Conservation (phyloP, 1,139 yeast species). For the Scheffersomyces cryptocercus region DNA sequence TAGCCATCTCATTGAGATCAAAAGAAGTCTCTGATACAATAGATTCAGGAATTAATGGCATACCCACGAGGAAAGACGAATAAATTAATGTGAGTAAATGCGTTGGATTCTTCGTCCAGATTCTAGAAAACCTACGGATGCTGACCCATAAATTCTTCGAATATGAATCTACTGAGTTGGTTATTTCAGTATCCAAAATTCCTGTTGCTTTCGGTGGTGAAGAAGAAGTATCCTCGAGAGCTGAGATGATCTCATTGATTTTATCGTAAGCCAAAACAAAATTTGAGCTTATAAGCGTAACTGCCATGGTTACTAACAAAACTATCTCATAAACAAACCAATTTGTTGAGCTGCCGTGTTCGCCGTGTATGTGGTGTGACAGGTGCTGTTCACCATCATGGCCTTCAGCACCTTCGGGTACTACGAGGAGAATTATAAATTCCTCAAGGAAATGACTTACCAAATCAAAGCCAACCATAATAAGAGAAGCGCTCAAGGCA, state of each 20-base stretch:
- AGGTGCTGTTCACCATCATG: conserved; percentile 29
- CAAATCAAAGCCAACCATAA: conserved; percentile 90
- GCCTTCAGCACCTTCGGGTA: conserved; percentile 33
- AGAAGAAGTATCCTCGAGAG: conserved; percentile 11
- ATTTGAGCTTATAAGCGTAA: conserved; percentile 40
- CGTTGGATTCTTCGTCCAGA: conserved; percentile 54
- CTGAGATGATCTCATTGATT: conserved; percentile 34
- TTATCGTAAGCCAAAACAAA: conserved; percentile 36
- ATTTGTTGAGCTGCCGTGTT: conserved; percentile 35
- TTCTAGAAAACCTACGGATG: conserved; percentile 7
- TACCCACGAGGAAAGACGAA: conserved; percentile 36
- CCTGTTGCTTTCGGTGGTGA: neutral
- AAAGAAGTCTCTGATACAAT: conserved; percentile 31
- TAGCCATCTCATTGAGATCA: conserved; percentile 51
- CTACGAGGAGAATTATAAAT: conserved; percentile 51
- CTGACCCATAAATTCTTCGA: conserved; percentile 3
- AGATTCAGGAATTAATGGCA: conserved; percentile 35
- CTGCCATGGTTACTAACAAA: conserved; percentile 26
- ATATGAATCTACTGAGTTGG: neutral
- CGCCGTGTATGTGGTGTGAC: conserved; percentile 57
- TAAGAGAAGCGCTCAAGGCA: conserved; percentile 78
- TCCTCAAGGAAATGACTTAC: conserved; percentile 85
- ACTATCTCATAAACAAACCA: conserved; percentile 33
- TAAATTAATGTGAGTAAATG: conserved; percentile 62
- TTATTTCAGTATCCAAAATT: neutral